Evolutionary conservation across 768 basidiomycete genomes (phyloP), one percentile per base, ranked within the genome.

Genomic region (Thelephora ganbajun): DNA sequence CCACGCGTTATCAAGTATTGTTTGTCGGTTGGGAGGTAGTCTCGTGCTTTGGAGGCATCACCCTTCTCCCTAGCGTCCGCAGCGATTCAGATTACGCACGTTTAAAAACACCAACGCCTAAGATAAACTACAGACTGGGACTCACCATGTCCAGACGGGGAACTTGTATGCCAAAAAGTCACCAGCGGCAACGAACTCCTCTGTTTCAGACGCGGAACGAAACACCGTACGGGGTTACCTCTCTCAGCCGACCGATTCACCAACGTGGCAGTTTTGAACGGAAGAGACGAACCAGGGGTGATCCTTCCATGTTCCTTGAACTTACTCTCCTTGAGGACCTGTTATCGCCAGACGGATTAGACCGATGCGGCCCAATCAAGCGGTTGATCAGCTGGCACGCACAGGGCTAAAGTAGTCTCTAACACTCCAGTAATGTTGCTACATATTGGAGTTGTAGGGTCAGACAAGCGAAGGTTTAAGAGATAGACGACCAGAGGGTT

Each of bases 281-380:
- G 22, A 13, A 26, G 36, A 44, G 23, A 64, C 76, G 51, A 48
- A 91, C 89, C 91, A 51, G 91, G 92, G 14, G 87, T 96, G 56
- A 97, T 93, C 47, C 93, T 76, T 6, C 96, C 96, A 58, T 94
- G 89, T 64, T 99, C 96, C 64, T 94, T 97, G 74, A 99, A 99
- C 64, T 98, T 98, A 69, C 87, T 91, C 69, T 98, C 93, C 60
- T 83, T 89, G 54, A 98, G 77, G 19, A 99, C 92, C 91, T 96
- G 63, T 3, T 26, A 20, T 45, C 53, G 23, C 39, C 41, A 37
- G 35, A 61, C 55, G 50, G 57, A 61, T 61, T 54, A 57, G 52
- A 63, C 51, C 64, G 59, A 51, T 59, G 57, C 61, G 34, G 36
- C 11, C 48, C 13, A 51, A 51, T 55, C 49, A 35, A 45, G 9